These are phyloP conservation scores for Tricholoma flavovirens DNA, from an alignment of 768 basidiomycete species.

Conservation along the genomic window DNA sequence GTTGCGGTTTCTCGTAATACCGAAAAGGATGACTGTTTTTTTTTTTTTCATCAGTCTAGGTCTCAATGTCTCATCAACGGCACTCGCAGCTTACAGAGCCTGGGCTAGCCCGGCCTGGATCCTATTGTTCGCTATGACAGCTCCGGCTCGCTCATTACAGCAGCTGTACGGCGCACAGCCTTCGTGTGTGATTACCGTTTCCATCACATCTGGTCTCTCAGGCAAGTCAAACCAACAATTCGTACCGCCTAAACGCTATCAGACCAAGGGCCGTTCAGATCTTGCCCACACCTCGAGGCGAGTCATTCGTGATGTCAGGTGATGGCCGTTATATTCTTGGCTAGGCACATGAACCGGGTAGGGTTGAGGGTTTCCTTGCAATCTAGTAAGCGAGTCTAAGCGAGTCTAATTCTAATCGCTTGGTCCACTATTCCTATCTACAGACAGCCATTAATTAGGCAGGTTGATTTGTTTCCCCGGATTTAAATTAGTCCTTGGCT, in stretches of 20 bases:
- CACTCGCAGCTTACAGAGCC: neutral
- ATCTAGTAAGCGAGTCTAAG: neutral
- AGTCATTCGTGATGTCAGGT: slow-evolving; percentile 1
- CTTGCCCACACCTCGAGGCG: slow-evolving; percentile 6
- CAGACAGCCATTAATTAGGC: neutral
- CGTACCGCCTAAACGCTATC: neutral
- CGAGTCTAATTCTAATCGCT: neutral
- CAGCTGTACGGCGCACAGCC: slow-evolving; percentile 1
- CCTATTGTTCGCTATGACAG: too few species aligned
- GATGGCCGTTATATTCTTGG: neutral
- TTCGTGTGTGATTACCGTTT: slow-evolving; percentile 5
- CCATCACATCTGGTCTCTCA: slow-evolving; percentile 2
- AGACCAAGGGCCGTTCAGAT: neutral
- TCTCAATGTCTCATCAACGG: neutral
- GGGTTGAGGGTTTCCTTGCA: neutral
- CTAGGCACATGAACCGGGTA: neutral
- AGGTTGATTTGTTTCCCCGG: neutral
- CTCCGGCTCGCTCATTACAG: neutral
- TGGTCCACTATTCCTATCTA: neutral
- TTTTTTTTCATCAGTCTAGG: neutral
- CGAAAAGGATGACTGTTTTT: neutral
- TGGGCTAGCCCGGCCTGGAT: too few species aligned
- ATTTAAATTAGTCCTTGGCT: neutral
- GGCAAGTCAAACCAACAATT: neutral
- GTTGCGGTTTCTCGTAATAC: neutral